These are phyloP conservation scores for Coemansia sp. DNA, from an alignment of 192 early-diverging fungal genomes.

Conservation along the genomic window DNA sequence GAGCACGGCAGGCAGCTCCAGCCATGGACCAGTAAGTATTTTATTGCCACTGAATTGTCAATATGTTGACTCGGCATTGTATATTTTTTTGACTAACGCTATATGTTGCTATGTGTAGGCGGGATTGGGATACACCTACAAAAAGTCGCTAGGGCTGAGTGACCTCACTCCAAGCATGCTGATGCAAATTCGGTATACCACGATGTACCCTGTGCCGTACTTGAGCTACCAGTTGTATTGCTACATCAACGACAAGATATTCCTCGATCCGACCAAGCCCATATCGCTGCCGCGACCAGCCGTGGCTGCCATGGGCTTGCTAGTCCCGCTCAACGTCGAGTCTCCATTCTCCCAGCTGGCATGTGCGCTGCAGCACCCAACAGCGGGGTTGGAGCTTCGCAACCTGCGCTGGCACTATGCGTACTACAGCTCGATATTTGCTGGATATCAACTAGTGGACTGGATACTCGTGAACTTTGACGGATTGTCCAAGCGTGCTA, in stretches of 20 bases:
- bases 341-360: conserved; percentile 62
- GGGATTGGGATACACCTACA: conserved; percentile 15
- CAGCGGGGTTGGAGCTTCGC: conserved; percentile 66
- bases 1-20: not conserved
- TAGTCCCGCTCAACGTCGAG: conserved; percentile 51
- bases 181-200: conserved; percentile 52
- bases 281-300: conserved; percentile 39
- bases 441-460: conserved; percentile 85
- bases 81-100: not conserved
- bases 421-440: conserved; percentile 71
- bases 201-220: conserved; percentile 42
- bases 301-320: conserved; percentile 4
- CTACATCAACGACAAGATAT: conserved; percentile 38
- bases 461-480: conserved; percentile 82
- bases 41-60: not conserved
- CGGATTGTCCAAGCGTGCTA: conserved; percentile 73
- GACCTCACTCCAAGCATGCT: conserved; percentile 44
- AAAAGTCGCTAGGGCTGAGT: conserved; percentile 22
- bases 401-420: conserved; percentile 87
- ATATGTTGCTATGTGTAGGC: not conserved
- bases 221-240: conserved; percentile 31
- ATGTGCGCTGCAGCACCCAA: conserved; percentile 69
- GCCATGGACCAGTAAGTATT: not conserved
- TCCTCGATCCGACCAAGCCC: conserved; percentile 28
- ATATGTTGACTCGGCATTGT: not conserved